Evolutionary conservation across 352 stramenopile species (phyloP), one percentile per base, ranked within the genome.

Genomic region (Pythium biforme): DNA sequence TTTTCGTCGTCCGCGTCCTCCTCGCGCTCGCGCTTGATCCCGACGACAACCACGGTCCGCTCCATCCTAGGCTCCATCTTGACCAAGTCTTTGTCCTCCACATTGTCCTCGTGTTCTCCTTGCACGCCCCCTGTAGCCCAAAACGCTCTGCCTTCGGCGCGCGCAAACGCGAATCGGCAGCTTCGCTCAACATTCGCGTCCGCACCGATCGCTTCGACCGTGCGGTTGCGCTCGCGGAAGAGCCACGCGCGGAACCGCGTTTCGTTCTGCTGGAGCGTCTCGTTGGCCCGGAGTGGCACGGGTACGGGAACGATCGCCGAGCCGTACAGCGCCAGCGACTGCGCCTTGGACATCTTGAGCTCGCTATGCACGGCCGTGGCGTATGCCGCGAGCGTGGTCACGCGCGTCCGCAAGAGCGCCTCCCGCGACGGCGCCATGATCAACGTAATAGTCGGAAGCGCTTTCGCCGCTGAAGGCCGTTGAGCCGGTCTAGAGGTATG

Each of bases 231-330:
- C 26, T 60, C 54, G n/a, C 34, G 23, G 19, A 47, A 57, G 33
- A 64, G 22, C 48, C 46, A 64, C 51, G n/a, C n/a, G 19, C 22
- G 27, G 29, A 58, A 58, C 1, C 51, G 51, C 12, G n/a, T 14
- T 14, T 59, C 52, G 22, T 50, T 40, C 37, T 50, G 10, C 11
- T 23, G 34, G 23, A 23, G 20, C 12, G 34, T 48, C 25, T 59
- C 52, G 37, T 40, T 31, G 20, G 34, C 37, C 1, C 15, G 15
- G 2, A 59, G 25, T 2, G 52, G 52, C 20, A 59, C 52, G 11
- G 37, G 34, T 2, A 59, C 26, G 3, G 52, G 52, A 4, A 39
- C 39, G 22, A 48, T 50, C 9, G n/a, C 15, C 9, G 34, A 39
- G 8, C 52, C 52, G 22, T 59, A 59, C 31, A 55, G 8, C 17